Percentiles rank a stretch among this genome's conserved stretches.
These are phyloP conservation scores for Colletotrichum sojae DNA, from an alignment of 2,329 filamentous ascomycete genomes.

Conservation along the genomic window DNA sequence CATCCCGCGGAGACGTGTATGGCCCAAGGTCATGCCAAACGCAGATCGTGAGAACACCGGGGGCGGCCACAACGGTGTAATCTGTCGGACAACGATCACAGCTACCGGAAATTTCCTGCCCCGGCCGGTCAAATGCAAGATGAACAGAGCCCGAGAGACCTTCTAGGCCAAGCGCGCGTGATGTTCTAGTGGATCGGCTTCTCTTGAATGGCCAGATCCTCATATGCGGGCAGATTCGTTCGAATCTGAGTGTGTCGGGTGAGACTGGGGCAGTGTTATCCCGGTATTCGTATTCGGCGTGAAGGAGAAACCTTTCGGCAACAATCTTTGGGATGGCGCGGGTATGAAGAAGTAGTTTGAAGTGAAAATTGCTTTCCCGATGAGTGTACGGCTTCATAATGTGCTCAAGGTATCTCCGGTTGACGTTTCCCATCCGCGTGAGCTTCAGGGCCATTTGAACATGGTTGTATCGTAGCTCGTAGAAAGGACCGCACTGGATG, in stretches of 20 bases:
- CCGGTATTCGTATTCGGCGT: neutral
- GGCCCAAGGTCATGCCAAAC: neutral
- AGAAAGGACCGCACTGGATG: neutral
- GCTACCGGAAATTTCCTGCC: neutral
- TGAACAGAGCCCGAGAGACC: neutral
- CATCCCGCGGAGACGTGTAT: neutral
- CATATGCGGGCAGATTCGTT: conserved; percentile 1
- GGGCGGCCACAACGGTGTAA: neutral
- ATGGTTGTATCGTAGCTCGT: neutral
- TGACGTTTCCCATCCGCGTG: neutral
- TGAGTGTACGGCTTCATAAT: neutral
- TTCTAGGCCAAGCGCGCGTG: neutral
- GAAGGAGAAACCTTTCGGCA: neutral
- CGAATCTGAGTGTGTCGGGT: neutral
- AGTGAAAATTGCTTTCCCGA: too few relatives aligned
- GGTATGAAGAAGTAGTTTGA: neutral
- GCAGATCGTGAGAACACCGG: neutral
- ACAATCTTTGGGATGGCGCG: neutral
- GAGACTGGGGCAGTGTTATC: neutral
- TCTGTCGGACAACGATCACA: neutral
- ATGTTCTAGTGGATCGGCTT: neutral
- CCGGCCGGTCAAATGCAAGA: neutral
- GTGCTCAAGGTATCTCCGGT: neutral
- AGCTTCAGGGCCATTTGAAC: neutral
- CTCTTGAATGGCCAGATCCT: neutral